These are phyloP conservation scores for Coemansia sp. DNA, from an alignment of 192 early-diverging fungal genomes.

Conservation along the genomic window DNA sequence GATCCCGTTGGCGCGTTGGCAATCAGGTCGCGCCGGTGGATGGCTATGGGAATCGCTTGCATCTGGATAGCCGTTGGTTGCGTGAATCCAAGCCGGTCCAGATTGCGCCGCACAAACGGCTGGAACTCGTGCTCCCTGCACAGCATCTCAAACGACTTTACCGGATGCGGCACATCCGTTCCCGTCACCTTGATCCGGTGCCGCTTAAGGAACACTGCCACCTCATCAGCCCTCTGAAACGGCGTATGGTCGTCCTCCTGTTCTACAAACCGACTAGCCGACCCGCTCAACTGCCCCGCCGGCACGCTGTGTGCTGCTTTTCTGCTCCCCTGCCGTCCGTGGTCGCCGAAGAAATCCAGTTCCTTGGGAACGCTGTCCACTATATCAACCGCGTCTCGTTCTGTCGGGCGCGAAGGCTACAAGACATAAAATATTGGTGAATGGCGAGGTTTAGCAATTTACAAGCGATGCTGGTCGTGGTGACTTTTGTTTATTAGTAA, in stretches of 20 bases:
- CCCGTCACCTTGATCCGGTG: constrained; percentile 84
- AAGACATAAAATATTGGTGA: background rate
- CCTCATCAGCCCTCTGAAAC: constrained; percentile 35
- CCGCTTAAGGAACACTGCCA: constrained; percentile 70
- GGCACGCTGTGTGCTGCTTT: constrained; percentile 14
- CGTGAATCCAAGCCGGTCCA: constrained; percentile 67
- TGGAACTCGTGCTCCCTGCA: constrained; percentile 69
- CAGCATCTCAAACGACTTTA: constrained; percentile 79
- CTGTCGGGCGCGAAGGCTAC: constrained; percentile 22
- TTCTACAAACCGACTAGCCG: constrained; percentile 44
- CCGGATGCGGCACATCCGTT: constrained; percentile 82
- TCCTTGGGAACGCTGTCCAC: constrained; percentile 46
- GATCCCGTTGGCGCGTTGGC: constrained; percentile 97
- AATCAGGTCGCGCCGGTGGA: constrained; percentile 94
- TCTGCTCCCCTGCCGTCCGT: constrained; percentile 14
- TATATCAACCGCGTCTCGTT: constrained; percentile 9
- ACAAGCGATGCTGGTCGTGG: too few species aligned
- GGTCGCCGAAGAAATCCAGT: constrained; percentile 45
- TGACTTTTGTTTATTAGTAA: too few species aligned
- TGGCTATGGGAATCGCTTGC: constrained; percentile 85
- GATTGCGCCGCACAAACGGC: constrained; percentile 72
- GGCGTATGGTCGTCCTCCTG: constrained; percentile 44
- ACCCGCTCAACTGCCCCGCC: constrained; percentile 38
- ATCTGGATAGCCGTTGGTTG: constrained; percentile 92
- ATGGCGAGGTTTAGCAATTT: background rate